phyloP scores from a whole-genome alignment of 2,329 filamentous ascomycete genomes.

The Paraconiothyrium brasiliense region DNA sequence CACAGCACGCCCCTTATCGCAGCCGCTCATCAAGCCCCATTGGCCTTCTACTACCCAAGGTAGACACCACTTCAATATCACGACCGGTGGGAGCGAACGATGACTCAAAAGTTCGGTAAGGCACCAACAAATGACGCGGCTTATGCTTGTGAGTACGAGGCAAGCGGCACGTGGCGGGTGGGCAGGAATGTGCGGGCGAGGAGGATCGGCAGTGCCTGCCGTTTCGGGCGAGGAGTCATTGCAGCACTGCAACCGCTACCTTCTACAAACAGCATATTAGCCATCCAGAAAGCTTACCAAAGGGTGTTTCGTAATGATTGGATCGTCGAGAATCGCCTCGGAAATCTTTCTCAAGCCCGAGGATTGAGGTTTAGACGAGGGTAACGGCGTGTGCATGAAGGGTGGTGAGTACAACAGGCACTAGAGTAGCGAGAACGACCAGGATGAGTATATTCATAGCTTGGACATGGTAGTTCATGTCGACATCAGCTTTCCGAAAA shows the following conservation, averaged over 20 bases:
- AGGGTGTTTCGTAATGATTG: too few species aligned
- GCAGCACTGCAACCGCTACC: background rate
- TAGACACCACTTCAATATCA: background rate
- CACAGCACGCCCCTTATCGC: background rate
- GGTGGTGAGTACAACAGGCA: background rate
- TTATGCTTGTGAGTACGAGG: background rate
- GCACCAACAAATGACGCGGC: constrained; percentile 4
- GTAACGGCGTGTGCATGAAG: background rate
- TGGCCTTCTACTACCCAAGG: background rate
- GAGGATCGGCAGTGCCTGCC: background rate
- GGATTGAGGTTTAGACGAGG: background rate
- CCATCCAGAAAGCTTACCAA: too few species aligned
- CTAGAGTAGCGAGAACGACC: background rate
- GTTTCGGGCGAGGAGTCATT: constrained; percentile 1
- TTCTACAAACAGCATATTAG: background rate
- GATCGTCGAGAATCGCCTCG: background rate
- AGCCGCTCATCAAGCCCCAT: background rate
- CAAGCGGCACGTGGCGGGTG: background rate
- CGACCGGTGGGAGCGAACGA: background rate
- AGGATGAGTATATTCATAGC: constrained; percentile 2
- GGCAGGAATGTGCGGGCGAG: background rate
- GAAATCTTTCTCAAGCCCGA: background rate
- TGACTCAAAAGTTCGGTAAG: constrained; percentile 3
- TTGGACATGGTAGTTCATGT: background rate
- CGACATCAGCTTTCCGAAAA: constrained; percentile 4